These are phyloP conservation scores for Xanthoceras sorbifolium DNA, from an alignment of 345 rosid species.

Conservation along the genomic window DNA sequence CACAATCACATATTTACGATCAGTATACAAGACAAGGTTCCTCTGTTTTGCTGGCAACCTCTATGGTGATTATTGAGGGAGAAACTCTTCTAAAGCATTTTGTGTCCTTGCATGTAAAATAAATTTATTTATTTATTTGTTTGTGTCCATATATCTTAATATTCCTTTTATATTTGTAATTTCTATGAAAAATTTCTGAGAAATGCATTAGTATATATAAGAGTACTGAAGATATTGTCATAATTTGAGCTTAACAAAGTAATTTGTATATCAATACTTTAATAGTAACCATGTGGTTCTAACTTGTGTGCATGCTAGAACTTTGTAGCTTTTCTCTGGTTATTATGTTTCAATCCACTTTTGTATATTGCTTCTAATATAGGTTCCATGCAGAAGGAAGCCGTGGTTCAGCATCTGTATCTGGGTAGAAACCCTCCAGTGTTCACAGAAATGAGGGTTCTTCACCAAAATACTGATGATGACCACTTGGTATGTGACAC, in stretches of 20 bases:
- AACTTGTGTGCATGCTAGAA: neutral
- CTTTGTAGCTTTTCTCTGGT: neutral
- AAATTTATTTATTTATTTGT: neutral
- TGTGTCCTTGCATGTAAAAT: neutral
- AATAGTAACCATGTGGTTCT: too few relatives aligned
- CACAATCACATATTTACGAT: neutral
- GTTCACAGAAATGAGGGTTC: constrained; percentile 79
- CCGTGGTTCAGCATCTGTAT: constrained; percentile 70
- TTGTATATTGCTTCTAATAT: constrained; percentile 1
- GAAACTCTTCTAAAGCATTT: neutral
- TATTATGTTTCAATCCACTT: constrained; percentile 1
- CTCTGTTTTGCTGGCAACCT: neutral
- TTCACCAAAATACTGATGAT: constrained; percentile 60
- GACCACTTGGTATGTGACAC: constrained; percentile 73
- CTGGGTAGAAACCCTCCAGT: constrained; percentile 89
- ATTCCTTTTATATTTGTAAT: neutral
- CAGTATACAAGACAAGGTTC: neutral
- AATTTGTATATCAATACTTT: neutral
- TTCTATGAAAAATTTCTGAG: neutral
- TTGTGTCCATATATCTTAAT: neutral
- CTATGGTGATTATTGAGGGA: neutral
- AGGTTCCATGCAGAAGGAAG: constrained; percentile 62
- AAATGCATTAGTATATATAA: neutral
- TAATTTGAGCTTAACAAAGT: neutral
- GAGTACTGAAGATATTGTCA: neutral